These are phyloP conservation scores for Eucalyptus lansdowneana DNA, from an alignment of 345 rosid species.

Conservation along the genomic window DNA sequence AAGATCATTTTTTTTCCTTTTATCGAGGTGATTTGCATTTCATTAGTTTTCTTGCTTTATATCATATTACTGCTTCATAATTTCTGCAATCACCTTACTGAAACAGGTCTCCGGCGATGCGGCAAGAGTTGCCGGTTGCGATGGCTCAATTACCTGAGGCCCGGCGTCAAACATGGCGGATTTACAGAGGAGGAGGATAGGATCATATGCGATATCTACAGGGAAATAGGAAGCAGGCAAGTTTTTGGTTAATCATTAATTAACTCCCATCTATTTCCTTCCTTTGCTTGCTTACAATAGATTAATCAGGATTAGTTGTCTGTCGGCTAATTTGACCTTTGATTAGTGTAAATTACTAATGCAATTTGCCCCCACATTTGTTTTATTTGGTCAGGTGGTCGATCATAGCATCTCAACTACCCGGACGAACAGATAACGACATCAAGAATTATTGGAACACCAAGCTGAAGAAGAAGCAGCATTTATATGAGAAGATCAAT, in stretches of 20 bases:
- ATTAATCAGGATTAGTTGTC: not conserved
- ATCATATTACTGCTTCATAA: not conserved
- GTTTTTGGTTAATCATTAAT: not conserved
- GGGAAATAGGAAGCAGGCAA: conserved; percentile 52
- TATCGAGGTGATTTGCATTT: not conserved
- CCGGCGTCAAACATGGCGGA: conserved; percentile 51
- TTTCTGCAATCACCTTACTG: not conserved
- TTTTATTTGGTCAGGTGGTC: conserved; percentile 35
- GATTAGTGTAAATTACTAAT: not conserved
- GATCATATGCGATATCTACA: conserved; percentile 30
- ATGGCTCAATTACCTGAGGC: conserved; percentile 54
- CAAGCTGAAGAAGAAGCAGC: conserved; percentile 40
- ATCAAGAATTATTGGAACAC: conserved; percentile 64
- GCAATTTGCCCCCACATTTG: not conserved
- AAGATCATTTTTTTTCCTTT: not conserved
- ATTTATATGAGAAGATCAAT: conserved; percentile 11
- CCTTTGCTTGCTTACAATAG: not conserved
- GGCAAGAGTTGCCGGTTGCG: conserved; percentile 55
- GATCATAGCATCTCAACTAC: conserved; percentile 38
- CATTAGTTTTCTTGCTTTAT: not conserved
- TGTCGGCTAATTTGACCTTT: not conserved
- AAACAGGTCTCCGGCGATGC: conserved; percentile 35
- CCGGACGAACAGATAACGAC: conserved; percentile 58
- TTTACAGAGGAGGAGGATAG: conserved; percentile 47
- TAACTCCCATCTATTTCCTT: not conserved